A percentile compares a stretch with the other conserved stretches of the same genome.
These are phyloP conservation scores for Fusarium proliferatum DNA, from an alignment of 2,329 filamentous ascomycete species.

Conservation along the genomic window DNA sequence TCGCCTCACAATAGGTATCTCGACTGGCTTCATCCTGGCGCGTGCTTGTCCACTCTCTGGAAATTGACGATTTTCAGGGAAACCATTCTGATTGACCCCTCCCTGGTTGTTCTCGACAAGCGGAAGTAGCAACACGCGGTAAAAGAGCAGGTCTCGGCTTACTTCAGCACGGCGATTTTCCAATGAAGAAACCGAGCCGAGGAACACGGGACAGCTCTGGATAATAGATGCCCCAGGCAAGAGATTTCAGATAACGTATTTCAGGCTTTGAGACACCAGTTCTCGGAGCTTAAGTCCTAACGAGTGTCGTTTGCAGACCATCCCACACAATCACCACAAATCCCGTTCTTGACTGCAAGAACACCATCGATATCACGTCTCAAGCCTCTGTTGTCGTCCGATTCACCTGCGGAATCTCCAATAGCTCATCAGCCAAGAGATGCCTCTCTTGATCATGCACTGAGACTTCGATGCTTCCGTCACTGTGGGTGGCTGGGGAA, in stretches of 20 bases:
- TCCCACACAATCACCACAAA: constrained; percentile 30
- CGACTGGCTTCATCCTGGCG: constrained; percentile 36
- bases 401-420: constrained; percentile 38
- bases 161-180: constrained; percentile 16
- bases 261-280: neutral
- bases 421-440: constrained; percentile 32
- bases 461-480: constrained; percentile 25
- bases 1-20: constrained; percentile 34
- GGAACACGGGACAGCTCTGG: neutral
- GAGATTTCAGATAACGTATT: neutral
- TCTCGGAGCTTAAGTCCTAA: constrained; percentile 16
- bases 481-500: constrained; percentile 41
- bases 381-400: constrained; percentile 30
- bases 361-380: constrained; percentile 27
- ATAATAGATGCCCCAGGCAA: constrained; percentile 3
- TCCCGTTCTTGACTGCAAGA: constrained; percentile 18
- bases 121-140: constrained; percentile 20
- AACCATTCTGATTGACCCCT: constrained; percentile 1
- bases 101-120: neutral
- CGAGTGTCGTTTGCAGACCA: constrained; percentile 21
- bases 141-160: constrained; percentile 29
- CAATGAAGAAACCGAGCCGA: neutral
- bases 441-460: constrained; percentile 31
- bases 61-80: constrained; percentile 16
- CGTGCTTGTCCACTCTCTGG: constrained; percentile 14